phyloP scores from a whole-genome alignment of 2,329 filamentous ascomycete species.

The Neurospora sp. region DNA sequence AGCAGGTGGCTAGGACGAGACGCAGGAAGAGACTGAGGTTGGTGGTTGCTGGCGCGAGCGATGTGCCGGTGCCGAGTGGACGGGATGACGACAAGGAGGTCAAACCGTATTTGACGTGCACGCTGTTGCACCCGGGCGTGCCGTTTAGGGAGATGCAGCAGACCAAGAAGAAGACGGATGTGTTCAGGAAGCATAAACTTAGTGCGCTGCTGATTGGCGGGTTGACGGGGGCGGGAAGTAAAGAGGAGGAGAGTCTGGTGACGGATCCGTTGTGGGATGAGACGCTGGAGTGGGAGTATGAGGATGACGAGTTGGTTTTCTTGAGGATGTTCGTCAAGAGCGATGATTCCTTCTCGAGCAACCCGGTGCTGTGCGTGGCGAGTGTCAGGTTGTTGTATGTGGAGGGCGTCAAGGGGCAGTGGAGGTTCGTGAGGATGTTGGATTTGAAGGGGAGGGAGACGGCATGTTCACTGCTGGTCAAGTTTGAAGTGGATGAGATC shows the following conservation, averaged over 20 bases:
- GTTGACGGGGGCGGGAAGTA: slow-evolving; percentile 39
- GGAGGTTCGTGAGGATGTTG: slow-evolving; percentile 55
- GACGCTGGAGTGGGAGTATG: slow-evolving; percentile 55
- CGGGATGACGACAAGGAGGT: slow-evolving; percentile 38
- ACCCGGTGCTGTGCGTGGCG: slow-evolving; percentile 51
- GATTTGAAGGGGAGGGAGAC: slow-evolving; percentile 57
- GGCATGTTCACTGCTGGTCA: slow-evolving; percentile 49
- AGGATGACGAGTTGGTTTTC: slow-evolving; percentile 57
- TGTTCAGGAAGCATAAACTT: slow-evolving; percentile 47
- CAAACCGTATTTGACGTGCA: slow-evolving; percentile 56
- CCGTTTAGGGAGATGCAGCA: slow-evolving; percentile 37
- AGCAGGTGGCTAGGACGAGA: slow-evolving; percentile 19
- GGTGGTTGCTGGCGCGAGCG: slow-evolving; percentile 52
- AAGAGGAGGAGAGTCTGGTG: slow-evolving; percentile 40
- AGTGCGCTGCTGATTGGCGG: slow-evolving; percentile 24
- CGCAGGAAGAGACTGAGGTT: slow-evolving; percentile 37
- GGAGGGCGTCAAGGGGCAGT: slow-evolving; percentile 31
- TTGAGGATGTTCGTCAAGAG: slow-evolving; percentile 56
- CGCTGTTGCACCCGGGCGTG: slow-evolving; percentile 48
- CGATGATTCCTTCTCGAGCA: slow-evolving; percentile 51
- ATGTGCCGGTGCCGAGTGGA: slow-evolving; percentile 44
- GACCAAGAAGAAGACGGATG: slow-evolving; percentile 50
- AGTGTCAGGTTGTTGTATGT: slow-evolving; percentile 51
- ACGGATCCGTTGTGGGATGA: slow-evolving; percentile 59
- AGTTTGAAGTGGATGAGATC: slow-evolving; percentile 43